Base-by-base conservation (phyloP, 805 yeast species). In the Wickerhamomyces hampshirensis region DNA sequence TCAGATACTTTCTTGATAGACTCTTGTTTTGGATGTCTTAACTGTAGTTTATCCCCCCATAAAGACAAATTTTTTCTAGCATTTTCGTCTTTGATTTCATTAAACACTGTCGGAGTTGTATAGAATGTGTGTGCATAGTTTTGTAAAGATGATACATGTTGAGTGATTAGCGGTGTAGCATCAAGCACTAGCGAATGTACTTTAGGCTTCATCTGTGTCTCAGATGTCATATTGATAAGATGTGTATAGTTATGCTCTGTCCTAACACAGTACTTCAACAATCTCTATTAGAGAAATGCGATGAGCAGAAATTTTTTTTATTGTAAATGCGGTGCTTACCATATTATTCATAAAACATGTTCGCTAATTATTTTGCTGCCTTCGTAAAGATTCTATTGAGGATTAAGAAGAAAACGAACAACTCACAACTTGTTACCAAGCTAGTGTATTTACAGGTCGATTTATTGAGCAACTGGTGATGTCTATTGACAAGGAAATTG, bases 101-200 rank as follows among this genome's bases (percentile, higher is more conserved):
- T 69, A 50, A 72, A 77, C 13, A 93, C 98, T 1, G 96, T 89
- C 11, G 98, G 97, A 2, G 97, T 86, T 11, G 97, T 89, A 58
- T 69, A 83, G 53, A 85, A 85, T n/a, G 62, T 59, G 13, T 71
- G 60, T 1, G 95, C 97, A 54, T 71, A 75, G 45, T 73, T 75
- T 50, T 80, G 78, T 30, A 93, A 66, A 15, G 80, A 73, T 3
- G 88, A 71, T 10, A 84, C 85, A 5, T 93, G 71, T 51, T 86
- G 94, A 2, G 95, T 83, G 48, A 93, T 84, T 47, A 93, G 65
- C 5, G 98, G 98, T 34, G 96, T 93, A 4, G 98, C 98, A 71
- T 93, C 98, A 47, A 93, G 69, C 23, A 86, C 84, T 38, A 94
- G 66, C 1, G 50, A 35, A n/a, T 44, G 42, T 8, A 48, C 56